Conservation (phyloP, 108 stramenopile species). For the Chaetoceros muelleri region DNA sequence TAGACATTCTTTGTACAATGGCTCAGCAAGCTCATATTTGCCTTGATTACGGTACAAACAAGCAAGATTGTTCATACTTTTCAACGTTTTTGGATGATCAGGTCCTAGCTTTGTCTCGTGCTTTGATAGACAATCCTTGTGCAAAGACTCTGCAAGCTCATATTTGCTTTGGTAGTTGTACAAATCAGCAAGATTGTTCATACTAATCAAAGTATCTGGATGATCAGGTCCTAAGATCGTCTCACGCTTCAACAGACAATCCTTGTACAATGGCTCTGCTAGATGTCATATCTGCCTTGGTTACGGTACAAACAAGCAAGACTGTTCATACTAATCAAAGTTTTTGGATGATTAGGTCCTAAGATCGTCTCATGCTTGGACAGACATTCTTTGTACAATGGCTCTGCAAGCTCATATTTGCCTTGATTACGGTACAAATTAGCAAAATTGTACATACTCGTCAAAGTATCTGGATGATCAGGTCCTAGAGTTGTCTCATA, state of each 20-base stretch:
- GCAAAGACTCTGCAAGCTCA: not conserved
- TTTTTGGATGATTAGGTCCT: not conserved
- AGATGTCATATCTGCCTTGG: not conserved
- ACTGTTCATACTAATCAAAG: not conserved
- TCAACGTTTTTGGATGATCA: not conserved
- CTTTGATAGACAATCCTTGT: not conserved
- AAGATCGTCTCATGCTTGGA: not conserved
- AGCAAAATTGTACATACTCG: not conserved
- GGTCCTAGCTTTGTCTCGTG: not conserved
- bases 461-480: conserved; percentile 1
- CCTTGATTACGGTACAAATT: not conserved
- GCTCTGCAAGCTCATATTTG: not conserved
- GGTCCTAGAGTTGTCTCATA: not conserved
- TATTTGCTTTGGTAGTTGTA: not conserved
- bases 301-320: not conserved
- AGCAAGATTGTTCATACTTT: not conserved
- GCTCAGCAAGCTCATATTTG: not conserved
- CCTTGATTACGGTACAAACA: not conserved
- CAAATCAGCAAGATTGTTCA: not conserved
- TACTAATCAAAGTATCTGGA: not conserved
- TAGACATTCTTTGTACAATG: not conserved
- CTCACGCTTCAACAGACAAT: not conserved
- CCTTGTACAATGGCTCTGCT: not conserved
- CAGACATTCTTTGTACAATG: not conserved
- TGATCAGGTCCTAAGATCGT: not conserved